phyloP scores from a whole-genome alignment of 1,284 basidiomycete species.

The Rugosomyces carneus region DNA sequence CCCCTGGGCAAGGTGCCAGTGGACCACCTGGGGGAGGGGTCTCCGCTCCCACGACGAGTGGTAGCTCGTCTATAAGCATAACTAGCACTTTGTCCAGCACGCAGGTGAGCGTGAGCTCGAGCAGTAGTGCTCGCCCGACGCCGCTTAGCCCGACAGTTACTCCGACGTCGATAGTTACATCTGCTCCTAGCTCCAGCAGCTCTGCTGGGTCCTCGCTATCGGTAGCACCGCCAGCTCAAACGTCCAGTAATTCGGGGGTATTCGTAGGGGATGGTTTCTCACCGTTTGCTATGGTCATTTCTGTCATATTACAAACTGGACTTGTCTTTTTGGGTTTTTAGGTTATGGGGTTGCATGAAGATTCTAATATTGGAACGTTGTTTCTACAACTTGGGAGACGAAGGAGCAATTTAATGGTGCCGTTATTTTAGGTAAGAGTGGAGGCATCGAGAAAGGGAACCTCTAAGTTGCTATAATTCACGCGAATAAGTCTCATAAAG shows the following conservation, averaged over 20 bases:
- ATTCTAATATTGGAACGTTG: no score
- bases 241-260: neutral
- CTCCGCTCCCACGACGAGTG: neutral
- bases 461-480: neutral
- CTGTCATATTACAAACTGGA: neutral
- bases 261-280: neutral
- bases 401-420: no score
- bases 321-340: neutral
- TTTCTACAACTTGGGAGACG: no score
- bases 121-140: neutral
- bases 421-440: no score
- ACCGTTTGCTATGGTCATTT: neutral
- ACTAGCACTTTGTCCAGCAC: neutral
- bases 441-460: no score
- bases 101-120: no score
- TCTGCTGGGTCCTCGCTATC: neutral
- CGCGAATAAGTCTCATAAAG: neutral
- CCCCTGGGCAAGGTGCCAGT: constrained; percentile 6
- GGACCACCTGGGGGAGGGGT: neutral
- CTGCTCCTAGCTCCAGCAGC: neutral
- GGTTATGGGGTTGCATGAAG: no score
- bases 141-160: neutral
- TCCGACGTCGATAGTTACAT: neutral
- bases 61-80: no score
- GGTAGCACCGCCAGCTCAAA: neutral